Base-by-base conservation (phyloP, 352 stramenopile species). In the Labyrinthula sp. region DNA sequence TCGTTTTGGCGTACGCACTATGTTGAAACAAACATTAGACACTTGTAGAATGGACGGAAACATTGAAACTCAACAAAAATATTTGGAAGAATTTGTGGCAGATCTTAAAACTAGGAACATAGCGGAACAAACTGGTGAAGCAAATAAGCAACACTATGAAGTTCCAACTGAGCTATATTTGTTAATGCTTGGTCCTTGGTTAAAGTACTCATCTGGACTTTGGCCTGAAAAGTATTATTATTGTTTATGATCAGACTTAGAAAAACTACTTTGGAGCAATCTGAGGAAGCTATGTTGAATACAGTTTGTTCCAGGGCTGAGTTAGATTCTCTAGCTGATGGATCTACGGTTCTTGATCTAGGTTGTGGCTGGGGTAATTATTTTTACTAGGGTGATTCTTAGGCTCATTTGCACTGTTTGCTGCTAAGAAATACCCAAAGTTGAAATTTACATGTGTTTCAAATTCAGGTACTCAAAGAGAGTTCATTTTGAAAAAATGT, bases 141-240 rank as follows among this genome's bases (percentile, higher is more conserved):
- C 76, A 3, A 86, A 86, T 60, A 60, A 75, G 30, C 76, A 89
- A 55, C 76, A 89, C 61, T 89, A 89, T 47, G 75, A 89, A 56
- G 73, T 88, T 2, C 71, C 66, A 12, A 63, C 71, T 12, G 61
- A 62, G 18, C 82, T 88, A 38, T 88, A 82, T 47, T 48, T 67
- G 41, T 46, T 79, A 7, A 72, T 64, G 41, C 58, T 89, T 1
- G 76, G 76, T 18, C 67, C 65, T 0, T 47, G 63, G 17, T 68
- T 77, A 27, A 89, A 89, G 62, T 89, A 89, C 57, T 74, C 57
- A 0, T 70, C 41, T 45, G 68, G 72, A 27, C 47, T 60, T 12
- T 74, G 61, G 50, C 25, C 30, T 29, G 52, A 28, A 0, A n/a
- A n/a, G n/a, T n/a, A n/a, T n/a, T n/a, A n/a, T n/a, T n/a, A n/a